Evolutionary conservation across 2,329 filamentous ascomycete genomes (phyloP), one percentile per base, ranked within the genome.

Genomic region (Stemphylium beticola): DNA sequence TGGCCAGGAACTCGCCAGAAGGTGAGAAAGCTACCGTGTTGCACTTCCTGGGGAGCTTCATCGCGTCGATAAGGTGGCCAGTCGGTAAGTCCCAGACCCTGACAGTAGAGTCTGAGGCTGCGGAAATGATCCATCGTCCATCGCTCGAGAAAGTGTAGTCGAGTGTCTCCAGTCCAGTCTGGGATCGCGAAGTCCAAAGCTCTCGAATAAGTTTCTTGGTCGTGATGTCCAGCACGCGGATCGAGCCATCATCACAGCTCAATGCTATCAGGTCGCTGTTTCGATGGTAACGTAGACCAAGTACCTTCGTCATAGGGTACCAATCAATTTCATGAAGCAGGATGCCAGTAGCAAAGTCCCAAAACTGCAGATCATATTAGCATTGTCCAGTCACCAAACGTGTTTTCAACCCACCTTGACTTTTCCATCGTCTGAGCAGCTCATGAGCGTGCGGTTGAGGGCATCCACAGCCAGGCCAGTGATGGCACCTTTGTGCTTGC

Each of bases 41-140:
- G 73, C 93, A 96, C 10, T 88, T 87, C 49, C 84, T 89, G 50
- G 87, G 86, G 4, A 96, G 84, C 53, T 87, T 87, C 76, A 99
- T 92, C 2, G 91, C 91, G 72, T 99, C 95, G 58, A 99, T 95
- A 12, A 99, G 82, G 76, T 99, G 93, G 22, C 92, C 93, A 0
- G 96, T 99, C 0, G 95, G 92, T 24, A 99, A 81, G 78, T 99
- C 96, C 92, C 95, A 99, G 7, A 98, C 86, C 37, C 95, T 86
- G 45, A 97, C 80, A 5, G 92, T 80, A 1, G 87, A 86, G 69
- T 96, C 91, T 68, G 90, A 87, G 0, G 92, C 92, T 11, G 92
- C 90, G 18, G 92, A 91, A 52, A 97, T 86, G 62, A 99, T 87
- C 95, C 95, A 99, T 52, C 92, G 86, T 8, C 93, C 93, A 73